Percentiles rank a stretch among this genome's conserved stretches.
These are phyloP conservation scores for Chrysoporthe puriensis DNA, from an alignment of 2,329 filamentous ascomycete species.

Conservation along the genomic window DNA sequence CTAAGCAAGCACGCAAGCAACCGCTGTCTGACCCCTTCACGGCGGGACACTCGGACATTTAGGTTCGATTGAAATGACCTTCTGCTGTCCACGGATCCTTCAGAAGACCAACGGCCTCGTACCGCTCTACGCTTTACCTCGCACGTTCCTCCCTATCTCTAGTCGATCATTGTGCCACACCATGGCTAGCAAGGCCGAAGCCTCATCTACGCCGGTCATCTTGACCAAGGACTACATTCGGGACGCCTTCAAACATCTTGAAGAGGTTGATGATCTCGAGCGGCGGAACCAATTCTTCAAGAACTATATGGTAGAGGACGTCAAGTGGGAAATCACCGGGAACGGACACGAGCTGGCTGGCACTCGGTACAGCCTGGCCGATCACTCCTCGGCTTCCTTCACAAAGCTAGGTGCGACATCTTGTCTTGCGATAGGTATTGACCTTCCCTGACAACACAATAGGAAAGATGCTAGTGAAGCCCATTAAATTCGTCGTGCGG, in stretches of 20 bases:
- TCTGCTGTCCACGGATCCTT: constrained; percentile 1
- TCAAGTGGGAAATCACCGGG: constrained; percentile 13
- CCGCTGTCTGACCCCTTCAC: neutral
- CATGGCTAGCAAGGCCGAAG: constrained; percentile 1
- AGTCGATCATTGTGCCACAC: neutral
- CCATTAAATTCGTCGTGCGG: constrained; percentile 11
- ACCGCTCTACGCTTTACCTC: neutral
- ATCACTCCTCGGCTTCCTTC: constrained; percentile 10
- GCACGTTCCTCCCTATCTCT: neutral
- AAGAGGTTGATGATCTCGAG: constrained; percentile 7
- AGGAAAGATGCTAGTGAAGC: constrained; percentile 8
- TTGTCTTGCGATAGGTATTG: neutral
- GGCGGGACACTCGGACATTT: neutral
- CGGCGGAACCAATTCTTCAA: constrained; percentile 5
- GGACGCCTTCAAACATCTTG: constrained; percentile 1
- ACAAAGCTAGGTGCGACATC: neutral
- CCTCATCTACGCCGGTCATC: neutral
- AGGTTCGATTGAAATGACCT: neutral
- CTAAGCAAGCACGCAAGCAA: neutral
- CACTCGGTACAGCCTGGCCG: constrained; percentile 7
- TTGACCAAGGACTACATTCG: constrained; percentile 14
- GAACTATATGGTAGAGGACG: neutral
- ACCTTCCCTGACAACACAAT: neutral
- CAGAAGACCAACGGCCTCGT: neutral
- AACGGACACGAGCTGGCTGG: constrained; percentile 12